Base-by-base conservation (phyloP, 495 filamentous ascomycete genomes). In the Penicillium bovifimosum region DNA sequence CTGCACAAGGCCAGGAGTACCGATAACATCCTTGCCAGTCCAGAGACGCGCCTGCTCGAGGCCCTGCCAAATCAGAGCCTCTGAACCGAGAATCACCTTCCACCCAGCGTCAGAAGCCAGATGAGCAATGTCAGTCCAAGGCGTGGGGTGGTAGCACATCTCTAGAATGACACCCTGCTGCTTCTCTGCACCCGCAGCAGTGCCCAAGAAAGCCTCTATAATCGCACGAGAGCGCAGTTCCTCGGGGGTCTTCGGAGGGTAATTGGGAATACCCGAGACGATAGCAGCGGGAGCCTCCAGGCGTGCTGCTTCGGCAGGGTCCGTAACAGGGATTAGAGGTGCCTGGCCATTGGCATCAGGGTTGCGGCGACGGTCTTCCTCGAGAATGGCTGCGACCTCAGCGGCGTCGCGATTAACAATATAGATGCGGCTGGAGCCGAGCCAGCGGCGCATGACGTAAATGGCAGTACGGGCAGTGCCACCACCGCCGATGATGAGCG, bases 61-160 rank as follows among this genome's bases (percentile, higher is more conserved):
- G 7, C 86, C 86, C 67, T 90, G 86, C 76, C 81, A 87, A 62
- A 88, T 84, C 70, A 90, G 67, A 1, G 85, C 82, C 68, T 88
- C 86, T 0, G 81, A 84, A 0, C 86, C 86, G 17, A 82, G 59
- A 42, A 89, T 82, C 9, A 88, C 80, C 66, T 81, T 74, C 86
- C 86, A 89, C 6, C 85, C 83, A 13, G 72, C 71, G 2, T 65
- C 65, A 47, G 78, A 71, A 17, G 80, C 78, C 27, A 86, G 55
- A 49, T 68, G 67, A 5, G 76, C 82, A 46, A 89, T 80, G 54
- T 76, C 76, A 0, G 86, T 90, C 66, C 79, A 80, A 0, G 84
- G 84, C 35, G 72, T 68, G 1, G 86, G 86, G 61, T 88, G 85
- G 63, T 90, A 89, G 71, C 85, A 88, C 86, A 90, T 89, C 69